Base-by-base conservation (phyloP, 2,329 filamentous ascomycete species). In the Anisogramma anomala region DNA sequence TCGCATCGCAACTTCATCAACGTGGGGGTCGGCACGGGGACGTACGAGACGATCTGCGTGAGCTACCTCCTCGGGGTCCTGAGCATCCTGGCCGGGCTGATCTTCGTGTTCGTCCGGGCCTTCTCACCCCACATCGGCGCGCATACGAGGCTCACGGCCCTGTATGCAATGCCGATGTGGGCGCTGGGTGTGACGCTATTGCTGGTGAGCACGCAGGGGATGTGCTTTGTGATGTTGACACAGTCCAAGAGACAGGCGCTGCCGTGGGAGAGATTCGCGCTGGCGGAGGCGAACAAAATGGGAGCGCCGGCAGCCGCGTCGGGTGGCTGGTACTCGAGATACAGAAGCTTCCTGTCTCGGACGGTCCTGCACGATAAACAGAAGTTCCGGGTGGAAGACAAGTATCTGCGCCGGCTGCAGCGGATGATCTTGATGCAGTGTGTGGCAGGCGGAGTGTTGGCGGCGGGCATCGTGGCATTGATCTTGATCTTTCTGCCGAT, bases 1-100 rank as follows among this genome's bases (percentile, higher is more conserved):
- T 69, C 66, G 15, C 59, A 68, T 50, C 60, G 67, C 40, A 64
- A 67, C 52, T 68, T 76, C 48, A 58, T 73, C 33, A 66, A 70
- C 28, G 60, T 76, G 6, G 72, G 70, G 45, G 65, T 73, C 25
- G 69, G 63, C 50, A 72, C 69, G 50, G 67, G 67, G 27, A 69
- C 66, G 3, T 64, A 67, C 39, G 66, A 69, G 53, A 69, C 67
- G 2, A 49, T 69, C 9, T 69, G 66, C 54, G 60, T 66, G 22
- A 65, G 65, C 2, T 68, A 65, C 1, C 50, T 57, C 1, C 52
- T 68, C 6, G 66, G 66, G 6, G 62, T 67, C 23, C 53, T 54
- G n/a, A 55, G 63, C 18, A 63, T 63, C 4, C 3, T 58, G 9
- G 55, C 52, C 17, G 66, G 64, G 8, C 60, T 68, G 44, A 46